Base-by-base conservation (phyloP, 202 grass and related monocot genomes). In the Eragrostis tef region DNA sequence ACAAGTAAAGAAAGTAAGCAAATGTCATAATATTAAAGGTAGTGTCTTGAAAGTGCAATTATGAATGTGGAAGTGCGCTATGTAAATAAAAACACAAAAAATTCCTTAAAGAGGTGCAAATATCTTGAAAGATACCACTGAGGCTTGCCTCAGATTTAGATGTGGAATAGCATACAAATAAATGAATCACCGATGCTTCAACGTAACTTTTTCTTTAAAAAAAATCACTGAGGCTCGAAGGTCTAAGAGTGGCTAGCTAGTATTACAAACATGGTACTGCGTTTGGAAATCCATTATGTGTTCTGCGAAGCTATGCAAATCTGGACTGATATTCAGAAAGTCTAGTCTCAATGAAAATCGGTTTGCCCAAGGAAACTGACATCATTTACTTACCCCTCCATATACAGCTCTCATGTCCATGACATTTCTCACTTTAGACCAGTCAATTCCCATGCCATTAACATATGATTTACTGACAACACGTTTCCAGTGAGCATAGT, bases 401-500 rank as follows among this genome's bases (percentile, higher is more conserved):
- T 96, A 99, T 12, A 96, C 83, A 39, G 97, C 92, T 92, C 93
- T 90, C 97, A 99, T 96, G 77, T 99, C 97, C 93, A 99, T 93
- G 45, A 92, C 97, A 90, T 94, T 99, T 87, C 97, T 91, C 45
- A 99, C 93, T 88, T 68, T 91, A 31, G 93, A 94, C 97, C 97
- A 99, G 57, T 89, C 75, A 16, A 99, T 99, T 77, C 93, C 97
- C 89, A 99, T 90, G 71, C 93, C 89, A 82, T 86, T 87, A 54
- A 96, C 66, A 39, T 99, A 99, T 0, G 97, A 96, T 73, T 99
- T 93, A 71, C 83, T 90, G 64, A 94, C 89, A 79, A 99, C 97
- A 2, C 87, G 83, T 83, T 96, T 99, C 93, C 97, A 99, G 65
- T 96, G 89, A 71, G 92, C 93, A 80, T 90, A 90, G 82, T 99